These are phyloP conservation scores for Triticum dicoccoides DNA, from an alignment of 176 grass and related monocot genomes.

Conservation along the genomic window DNA sequence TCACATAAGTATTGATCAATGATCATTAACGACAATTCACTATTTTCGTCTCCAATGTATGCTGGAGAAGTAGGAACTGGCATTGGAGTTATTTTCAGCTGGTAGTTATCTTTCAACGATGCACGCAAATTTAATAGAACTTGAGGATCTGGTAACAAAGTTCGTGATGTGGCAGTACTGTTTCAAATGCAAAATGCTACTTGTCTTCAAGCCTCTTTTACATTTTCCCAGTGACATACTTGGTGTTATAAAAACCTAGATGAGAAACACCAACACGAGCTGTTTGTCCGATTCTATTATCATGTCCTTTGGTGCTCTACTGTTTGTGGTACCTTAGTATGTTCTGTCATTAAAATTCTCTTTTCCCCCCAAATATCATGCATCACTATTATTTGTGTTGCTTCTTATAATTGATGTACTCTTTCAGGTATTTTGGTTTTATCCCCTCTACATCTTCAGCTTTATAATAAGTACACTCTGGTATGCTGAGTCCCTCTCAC, in stretches of 20 bases:
- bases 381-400: conserved; percentile 11
- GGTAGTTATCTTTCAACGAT: neutral
- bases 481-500: conserved; percentile 46
- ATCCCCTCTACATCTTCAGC: conserved; percentile 95
- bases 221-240: conserved; percentile 5
- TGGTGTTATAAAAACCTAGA: conserved; percentile 6
- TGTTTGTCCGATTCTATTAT: conserved; percentile 2
- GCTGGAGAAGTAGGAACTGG: conserved; percentile 6
- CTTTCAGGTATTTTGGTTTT: conserved; percentile 95
- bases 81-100: neutral
- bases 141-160: neutral
- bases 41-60: neutral
- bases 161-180: neutral
- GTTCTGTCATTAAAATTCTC: conserved; percentile 6
- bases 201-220: neutral
- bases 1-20: neutral
- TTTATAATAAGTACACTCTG: conserved; percentile 80
- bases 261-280: neutral
- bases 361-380: neutral
- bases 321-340: neutral
- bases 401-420: conserved; percentile 31
- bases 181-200: neutral
- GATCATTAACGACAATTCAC: neutral
- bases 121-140: neutral
- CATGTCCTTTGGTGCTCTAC: neutral